These are phyloP conservation scores for Yamadazyma sp. DNA, from an alignment of 1,139 yeast species.

Conservation along the genomic window DNA sequence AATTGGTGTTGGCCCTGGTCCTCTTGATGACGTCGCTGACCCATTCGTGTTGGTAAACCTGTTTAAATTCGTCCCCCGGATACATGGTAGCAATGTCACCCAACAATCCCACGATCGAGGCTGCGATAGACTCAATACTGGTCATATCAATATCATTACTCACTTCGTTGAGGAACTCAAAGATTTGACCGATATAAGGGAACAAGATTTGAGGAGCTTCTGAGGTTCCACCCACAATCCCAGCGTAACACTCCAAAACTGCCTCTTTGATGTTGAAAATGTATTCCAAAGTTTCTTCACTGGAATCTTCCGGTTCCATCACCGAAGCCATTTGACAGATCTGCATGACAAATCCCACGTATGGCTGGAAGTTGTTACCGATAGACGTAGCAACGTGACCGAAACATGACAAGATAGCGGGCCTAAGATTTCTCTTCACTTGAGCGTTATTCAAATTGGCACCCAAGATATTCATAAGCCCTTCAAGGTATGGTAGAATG, in stretches of 20 bases:
- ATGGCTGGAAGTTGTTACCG: conserved; percentile 73
- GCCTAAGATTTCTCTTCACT: conserved; percentile 78
- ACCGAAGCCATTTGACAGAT: conserved; percentile 52
- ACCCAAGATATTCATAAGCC: conserved; percentile 81
- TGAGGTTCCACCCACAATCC: conserved; percentile 85
- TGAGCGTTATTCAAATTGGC: conserved; percentile 62
- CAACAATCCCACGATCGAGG: conserved; percentile 81
- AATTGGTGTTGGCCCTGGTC: conserved; percentile 64
- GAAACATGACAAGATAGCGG: conserved; percentile 88
- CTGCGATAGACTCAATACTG: conserved; percentile 63
- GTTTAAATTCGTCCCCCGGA: conserved; percentile 70
- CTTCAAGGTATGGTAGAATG: conserved; percentile 72
- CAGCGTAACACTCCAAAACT: conserved; percentile 91
- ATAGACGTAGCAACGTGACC: conserved; percentile 94
- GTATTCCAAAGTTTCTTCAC: conserved; percentile 78
- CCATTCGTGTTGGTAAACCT: conserved; percentile 71
- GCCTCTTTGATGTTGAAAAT: conserved; percentile 74
- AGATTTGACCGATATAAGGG: conserved; percentile 68
- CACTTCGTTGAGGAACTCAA: conserved; percentile 63
- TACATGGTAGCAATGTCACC: conserved; percentile 92
- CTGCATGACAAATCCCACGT: conserved; percentile 75
- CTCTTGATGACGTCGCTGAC: conserved; percentile 72
- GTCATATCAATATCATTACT: conserved; percentile 60
- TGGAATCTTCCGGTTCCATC: conserved; percentile 53
- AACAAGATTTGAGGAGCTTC: conserved; percentile 64